Percentiles rank a stretch among this genome's conserved stretches.
These are phyloP conservation scores for Stylosanthes scabra DNA, from an alignment of 331 rosid genomes.

Conservation along the genomic window DNA sequence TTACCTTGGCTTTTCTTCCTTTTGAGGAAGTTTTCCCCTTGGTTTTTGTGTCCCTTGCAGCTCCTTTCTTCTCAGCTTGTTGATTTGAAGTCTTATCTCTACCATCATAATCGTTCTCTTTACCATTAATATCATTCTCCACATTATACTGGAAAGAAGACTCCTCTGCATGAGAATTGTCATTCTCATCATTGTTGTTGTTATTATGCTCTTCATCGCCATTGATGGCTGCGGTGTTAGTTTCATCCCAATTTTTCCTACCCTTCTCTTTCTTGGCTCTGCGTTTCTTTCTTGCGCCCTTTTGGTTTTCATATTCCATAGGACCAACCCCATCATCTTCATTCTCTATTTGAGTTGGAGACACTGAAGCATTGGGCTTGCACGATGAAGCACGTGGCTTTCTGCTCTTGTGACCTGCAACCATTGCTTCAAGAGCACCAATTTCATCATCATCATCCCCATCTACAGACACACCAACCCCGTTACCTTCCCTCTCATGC, in stretches of 20 bases:
- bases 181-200: constrained; percentile 41
- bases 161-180: constrained; percentile 51
- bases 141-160: constrained; percentile 38
- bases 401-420: constrained; percentile 60
- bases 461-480: constrained; percentile 20
- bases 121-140: constrained; percentile 41
- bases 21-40: constrained; percentile 61
- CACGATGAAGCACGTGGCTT: constrained; percentile 40
- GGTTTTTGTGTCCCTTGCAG: constrained; percentile 51
- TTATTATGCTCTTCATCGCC: constrained; percentile 37
- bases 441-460: constrained; percentile 53
- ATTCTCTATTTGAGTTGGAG: constrained; percentile 42
- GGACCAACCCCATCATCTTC: constrained; percentile 48
- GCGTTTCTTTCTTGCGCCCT: constrained; percentile 60
- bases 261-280: constrained; percentile 68
- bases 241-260: constrained; percentile 51
- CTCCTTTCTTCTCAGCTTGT: constrained; percentile 54
- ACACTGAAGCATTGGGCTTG: constrained; percentile 39
- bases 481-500: constrained; percentile 28
- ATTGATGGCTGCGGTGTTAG: constrained; percentile 31
- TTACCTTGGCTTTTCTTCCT: constrained; percentile 87
- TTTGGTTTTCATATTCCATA: constrained; percentile 62
- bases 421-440: constrained; percentile 72
- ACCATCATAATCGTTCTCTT: constrained; percentile 46
- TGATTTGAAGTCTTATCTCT: constrained; percentile 51